Evolutionary conservation across 2,329 filamentous ascomycete genomes (phyloP).

Genomic region (Aureobasidium sp.): DNA sequence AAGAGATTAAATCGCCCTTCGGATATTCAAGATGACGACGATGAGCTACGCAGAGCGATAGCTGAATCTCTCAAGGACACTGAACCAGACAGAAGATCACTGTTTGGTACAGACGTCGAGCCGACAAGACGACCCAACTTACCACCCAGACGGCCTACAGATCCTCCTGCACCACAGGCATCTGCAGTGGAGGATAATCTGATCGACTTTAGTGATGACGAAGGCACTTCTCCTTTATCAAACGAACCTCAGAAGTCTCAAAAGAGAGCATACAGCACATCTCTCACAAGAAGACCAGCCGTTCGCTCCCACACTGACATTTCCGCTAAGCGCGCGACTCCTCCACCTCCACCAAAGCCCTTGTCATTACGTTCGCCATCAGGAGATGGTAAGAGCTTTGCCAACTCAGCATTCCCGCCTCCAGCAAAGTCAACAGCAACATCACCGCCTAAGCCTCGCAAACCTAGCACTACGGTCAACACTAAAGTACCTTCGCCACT

Average conservation of each 20-base stretch:
- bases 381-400: slow-evolving; percentile 27
- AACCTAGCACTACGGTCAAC: slow-evolving; percentile 38
- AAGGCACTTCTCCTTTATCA: slow-evolving; percentile 29
- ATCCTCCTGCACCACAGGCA: slow-evolving; percentile 29
- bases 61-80: slow-evolving; percentile 51
- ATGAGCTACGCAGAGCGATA: slow-evolving; percentile 53
- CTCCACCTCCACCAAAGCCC: slow-evolving; percentile 39
- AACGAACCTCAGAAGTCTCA: slow-evolving; percentile 2
- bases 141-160: slow-evolving; percentile 37
- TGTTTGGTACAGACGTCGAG: slow-evolving; percentile 22
- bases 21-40: slow-evolving; percentile 50
- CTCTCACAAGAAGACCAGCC: background rate
- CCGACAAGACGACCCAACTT: slow-evolving; percentile 35
- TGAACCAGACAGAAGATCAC: slow-evolving; percentile 31
- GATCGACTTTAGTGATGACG: slow-evolving; percentile 55
- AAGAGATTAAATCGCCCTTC: slow-evolving; percentile 35
- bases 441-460: slow-evolving; percentile 37
- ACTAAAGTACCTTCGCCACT: slow-evolving; percentile 34
- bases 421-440: slow-evolving; percentile 24
- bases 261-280: slow-evolving; percentile 7
- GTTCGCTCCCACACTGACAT: slow-evolving; percentile 1
- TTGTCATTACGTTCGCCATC: slow-evolving; percentile 44
- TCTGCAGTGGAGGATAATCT: slow-evolving; percentile 39
- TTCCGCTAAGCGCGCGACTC: slow-evolving; percentile 16
- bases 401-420: slow-evolving; percentile 22